Evolutionary conservation across 805 yeast genomes (phyloP), one percentile per base, ranked within the genome.

Genomic region (Yamadazyma takamatsuzukensis): DNA sequence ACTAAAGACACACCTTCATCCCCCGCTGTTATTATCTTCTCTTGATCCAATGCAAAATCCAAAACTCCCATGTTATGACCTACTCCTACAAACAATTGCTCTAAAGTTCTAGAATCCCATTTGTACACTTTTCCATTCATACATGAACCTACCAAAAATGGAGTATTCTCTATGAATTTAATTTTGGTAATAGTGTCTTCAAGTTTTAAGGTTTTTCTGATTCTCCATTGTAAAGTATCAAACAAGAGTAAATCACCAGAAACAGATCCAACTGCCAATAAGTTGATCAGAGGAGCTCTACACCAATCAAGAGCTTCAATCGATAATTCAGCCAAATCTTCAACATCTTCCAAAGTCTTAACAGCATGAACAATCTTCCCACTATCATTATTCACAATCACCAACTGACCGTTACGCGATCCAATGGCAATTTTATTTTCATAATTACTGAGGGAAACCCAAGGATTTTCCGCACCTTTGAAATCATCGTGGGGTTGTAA

Each of bases 31-130:
- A 88, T 72, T 27, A 93, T 51, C 54, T 80, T 79, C 32, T 72
- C 70, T 17, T 87, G 90, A 28, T 74, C 62, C 26, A 81, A 52
- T 13, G 82, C 78, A 53, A 93, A 90, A 49, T 87, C 97, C 43
- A 93, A 70, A 13, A 93, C 80, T 41, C 97, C 97, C 83, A 85
- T 84, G 59, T 83, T 83, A 57, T 93, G 98, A 15, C 98, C 99
- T 25, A 78, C 77, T 43, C 94, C 93, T 21, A 72, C 81, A 63
- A 82, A 83, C 37, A 82, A 59, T 49, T 76, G 80, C 39, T 74
- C 77, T 37, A 95, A 95, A 3, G 88, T 81, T 63, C 96, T 80
- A 5, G 83, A 80, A 58, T 93, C 97, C 83, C 87, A 88, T 56
- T 82, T 79, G 59, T 80, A 81, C 21, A 93, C 75, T 45, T 74